Evolutionary conservation across 805 yeast species (phyloP).

Genomic region (Candida quercuum): DNA sequence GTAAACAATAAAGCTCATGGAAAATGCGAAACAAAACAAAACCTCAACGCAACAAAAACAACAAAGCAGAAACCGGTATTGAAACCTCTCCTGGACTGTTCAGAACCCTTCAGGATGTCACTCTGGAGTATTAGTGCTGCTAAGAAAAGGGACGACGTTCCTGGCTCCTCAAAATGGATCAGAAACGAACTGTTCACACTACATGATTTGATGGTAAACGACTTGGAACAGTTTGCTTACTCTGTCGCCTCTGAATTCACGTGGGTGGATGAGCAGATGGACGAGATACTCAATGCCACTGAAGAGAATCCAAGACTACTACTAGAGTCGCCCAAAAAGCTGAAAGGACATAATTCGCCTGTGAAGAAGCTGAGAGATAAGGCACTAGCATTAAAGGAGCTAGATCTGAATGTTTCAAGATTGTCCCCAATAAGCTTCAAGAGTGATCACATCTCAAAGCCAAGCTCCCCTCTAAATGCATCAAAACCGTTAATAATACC

Average conservation of each 20-base stretch:
- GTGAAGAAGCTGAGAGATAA: conserved; percentile 19
- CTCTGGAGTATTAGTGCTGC: conserved; percentile 27
- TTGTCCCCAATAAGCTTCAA: conserved; percentile 20
- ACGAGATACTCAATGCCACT: conserved; percentile 24
- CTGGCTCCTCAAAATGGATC: conserved; percentile 51
- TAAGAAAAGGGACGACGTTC: conserved; percentile 26
- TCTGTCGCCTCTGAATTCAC: conserved; percentile 34
- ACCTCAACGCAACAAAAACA: conserved; percentile 3
- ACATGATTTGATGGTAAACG: conserved; percentile 31
- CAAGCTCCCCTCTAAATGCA: not conserved
- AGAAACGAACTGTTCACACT: conserved; percentile 37
- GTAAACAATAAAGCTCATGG: conserved; percentile 5
- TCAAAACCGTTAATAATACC: not conserved
- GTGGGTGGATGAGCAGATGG: conserved; percentile 38
- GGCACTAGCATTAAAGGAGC: conserved; percentile 15
- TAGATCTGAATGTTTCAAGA: conserved; percentile 10
- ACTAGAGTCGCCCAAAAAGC: conserved; percentile 22
- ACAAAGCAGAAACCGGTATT: conserved; percentile 1
- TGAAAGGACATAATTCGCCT: conserved; percentile 23
- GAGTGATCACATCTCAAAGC: not conserved
- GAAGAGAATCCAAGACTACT: conserved; percentile 23
- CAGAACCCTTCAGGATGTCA: conserved; percentile 19
- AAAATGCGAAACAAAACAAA: conserved; percentile 5
- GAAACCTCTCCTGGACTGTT: no score
- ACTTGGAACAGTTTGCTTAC: conserved; percentile 34